Base-by-base conservation (phyloP, 2,329 filamentous ascomycete species). In the Penicillium hesseltinei region DNA sequence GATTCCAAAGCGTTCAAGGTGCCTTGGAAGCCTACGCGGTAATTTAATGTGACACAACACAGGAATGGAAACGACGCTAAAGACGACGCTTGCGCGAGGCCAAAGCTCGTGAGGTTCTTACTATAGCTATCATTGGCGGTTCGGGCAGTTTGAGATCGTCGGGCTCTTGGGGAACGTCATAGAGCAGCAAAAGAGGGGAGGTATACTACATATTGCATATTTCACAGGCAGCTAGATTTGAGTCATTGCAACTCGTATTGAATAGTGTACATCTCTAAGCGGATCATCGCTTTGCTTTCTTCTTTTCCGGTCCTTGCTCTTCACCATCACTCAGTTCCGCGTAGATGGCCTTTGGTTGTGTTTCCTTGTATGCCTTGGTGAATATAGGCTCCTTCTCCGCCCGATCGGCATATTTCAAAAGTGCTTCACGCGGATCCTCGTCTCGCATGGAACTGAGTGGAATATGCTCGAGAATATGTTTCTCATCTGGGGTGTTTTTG, bases 381-480 rank as follows among this genome's bases (percentile, higher is more conserved):
- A 97, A 99, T 67, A 96, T 83, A 0, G 92, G 93, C 71, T 97
- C 92, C 71, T 91, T 93, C 75, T 96, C 87, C 13, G 92, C 92
- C 71, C 95, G 88, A 54, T 96, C 91, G 38, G 92, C 93, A 80
- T 97, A 99, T 78, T 95, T 97, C 59, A 99, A 78, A 69, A 99
- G 78, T 45, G 94, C 94, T 75, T 96, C 94, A 62, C 94, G 82
- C 0, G 94, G 94, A 78, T 99, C 94, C 73, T 99, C 94, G 74
- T 99, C 92, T 47, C 96, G 82, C 91, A 99, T 96, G 61, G 86
- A 88, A 61, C 91, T 93, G 13, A 97, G 82, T 29, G 92, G 91
- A 52, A 97, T 96, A 63, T 90, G 90, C 70, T 93, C 86, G 66
- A 88, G 88, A 60, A 99, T 91, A 72, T 95, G 91, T 68, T 89